Conservation (phyloP, 192 early-diverging fungal species). For the Coemansia asiatica region DNA sequence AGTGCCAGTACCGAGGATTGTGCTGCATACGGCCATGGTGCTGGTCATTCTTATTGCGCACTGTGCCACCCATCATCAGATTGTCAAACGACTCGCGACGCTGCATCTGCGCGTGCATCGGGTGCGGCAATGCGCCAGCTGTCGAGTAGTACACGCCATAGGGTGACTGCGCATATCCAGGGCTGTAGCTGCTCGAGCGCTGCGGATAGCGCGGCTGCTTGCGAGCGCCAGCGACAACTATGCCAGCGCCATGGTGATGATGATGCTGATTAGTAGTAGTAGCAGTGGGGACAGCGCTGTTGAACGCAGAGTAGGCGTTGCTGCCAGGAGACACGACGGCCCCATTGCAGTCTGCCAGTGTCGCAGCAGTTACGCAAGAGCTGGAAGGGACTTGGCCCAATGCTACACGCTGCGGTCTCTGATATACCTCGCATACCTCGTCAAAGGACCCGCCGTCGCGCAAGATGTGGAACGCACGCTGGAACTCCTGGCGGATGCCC, state of each 20-base stretch:
- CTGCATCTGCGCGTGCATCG: neutral
- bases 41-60: neutral
- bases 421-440: conserved; percentile 43
- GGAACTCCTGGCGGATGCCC: conserved; percentile 80
- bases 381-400: neutral
- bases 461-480: conserved; percentile 66
- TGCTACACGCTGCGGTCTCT: conserved; percentile 20
- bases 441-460: conserved; percentile 52
- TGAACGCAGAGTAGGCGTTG: neutral
- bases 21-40: conserved; percentile 1
- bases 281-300: neutral
- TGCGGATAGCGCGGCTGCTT: neutral
- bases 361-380: neutral
- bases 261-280: too few species aligned
- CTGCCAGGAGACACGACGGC: neutral
- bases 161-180: conserved; percentile 15
- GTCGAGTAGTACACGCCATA: conserved; percentile 16
- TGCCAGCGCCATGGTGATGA: neutral
- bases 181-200: conserved; percentile 19
- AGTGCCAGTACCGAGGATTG: conserved; percentile 13
- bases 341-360: neutral
- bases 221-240: neutral
- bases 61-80: neutral
- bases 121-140: neutral
- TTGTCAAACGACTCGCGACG: conserved; percentile 17